Evolutionary conservation across 2,329 filamentous ascomycete genomes (phyloP).

Genomic region (Zasmidium angulare): DNA sequence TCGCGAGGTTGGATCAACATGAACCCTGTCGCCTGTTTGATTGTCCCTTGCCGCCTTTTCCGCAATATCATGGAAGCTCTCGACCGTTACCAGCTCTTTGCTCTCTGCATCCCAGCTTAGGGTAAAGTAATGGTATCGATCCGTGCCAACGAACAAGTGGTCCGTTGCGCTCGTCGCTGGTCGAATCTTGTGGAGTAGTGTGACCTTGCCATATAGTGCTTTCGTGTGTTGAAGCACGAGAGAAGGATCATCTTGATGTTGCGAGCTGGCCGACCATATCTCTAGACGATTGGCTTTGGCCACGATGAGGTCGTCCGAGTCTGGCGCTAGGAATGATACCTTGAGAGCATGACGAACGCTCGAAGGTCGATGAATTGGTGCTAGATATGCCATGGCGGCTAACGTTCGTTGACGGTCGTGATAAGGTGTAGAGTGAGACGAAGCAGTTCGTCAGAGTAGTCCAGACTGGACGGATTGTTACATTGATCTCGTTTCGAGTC

Average conservation of each 20-base stretch:
- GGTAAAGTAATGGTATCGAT: conserved; percentile 88
- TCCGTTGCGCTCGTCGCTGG: conserved; percentile 74
- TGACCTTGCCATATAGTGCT: conserved; percentile 79
- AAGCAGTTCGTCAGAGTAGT: neutral
- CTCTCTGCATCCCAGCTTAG: conserved; percentile 71
- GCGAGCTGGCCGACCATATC: conserved; percentile 62
- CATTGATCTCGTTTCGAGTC: neutral
- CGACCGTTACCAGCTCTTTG: conserved; percentile 55
- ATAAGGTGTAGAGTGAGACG: neutral
- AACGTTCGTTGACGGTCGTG: neutral
- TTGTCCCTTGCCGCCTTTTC: conserved; percentile 68
- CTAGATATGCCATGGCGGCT: conserved; percentile 80
- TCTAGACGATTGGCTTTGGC: conserved; percentile 85
- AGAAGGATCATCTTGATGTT: conserved; percentile 55
- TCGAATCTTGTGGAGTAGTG: conserved; percentile 77
- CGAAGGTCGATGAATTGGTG: conserved; percentile 87
- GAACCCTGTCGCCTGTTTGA: conserved; percentile 77
- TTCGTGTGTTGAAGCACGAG: conserved; percentile 67
- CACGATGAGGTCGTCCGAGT: conserved; percentile 80
- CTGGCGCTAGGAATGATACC: conserved; percentile 69
- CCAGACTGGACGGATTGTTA: neutral
- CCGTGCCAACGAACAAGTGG: conserved; percentile 88
- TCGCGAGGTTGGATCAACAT: conserved; percentile 76
- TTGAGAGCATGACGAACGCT: conserved; percentile 87
- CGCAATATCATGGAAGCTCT: conserved; percentile 60